A percentile compares a stretch with the other conserved stretches of the same genome.
phyloP scores from a whole-genome alignment of 2,329 filamentous ascomycete genomes.

The Ceratocystis lukuohia region DNA sequence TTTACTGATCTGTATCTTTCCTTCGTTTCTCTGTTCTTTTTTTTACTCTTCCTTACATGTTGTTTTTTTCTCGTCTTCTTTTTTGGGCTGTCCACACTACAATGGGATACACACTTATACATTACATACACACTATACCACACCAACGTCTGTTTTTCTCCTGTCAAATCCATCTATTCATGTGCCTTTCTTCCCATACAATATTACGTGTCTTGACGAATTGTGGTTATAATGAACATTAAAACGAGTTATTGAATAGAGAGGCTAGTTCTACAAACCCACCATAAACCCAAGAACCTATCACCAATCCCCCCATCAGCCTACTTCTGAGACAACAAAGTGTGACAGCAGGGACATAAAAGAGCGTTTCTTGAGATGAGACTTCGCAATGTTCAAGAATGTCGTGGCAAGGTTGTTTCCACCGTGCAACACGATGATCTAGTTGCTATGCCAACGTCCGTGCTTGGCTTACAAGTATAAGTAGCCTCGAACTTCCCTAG shows the following conservation, averaged over 20 bases:
- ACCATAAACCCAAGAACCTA: not conserved
- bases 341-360: not conserved
- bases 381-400: not conserved
- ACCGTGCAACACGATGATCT: not conserved
- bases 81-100: slow-evolving; percentile 1
- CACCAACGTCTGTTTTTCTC: not conserved
- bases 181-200: not conserved
- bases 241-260: not conserved
- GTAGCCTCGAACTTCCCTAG: not conserved
- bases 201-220: not conserved
- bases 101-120: not conserved
- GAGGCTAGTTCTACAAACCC: not conserved
- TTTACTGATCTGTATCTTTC: slow-evolving; percentile 43
- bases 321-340: not conserved
- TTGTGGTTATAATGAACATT: not conserved
- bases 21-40: not conserved
- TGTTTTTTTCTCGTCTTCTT: not conserved
- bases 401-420: not conserved
- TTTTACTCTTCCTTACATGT: slow-evolving; percentile 6
- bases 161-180: not conserved
- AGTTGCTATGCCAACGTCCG: slow-evolving; percentile 1
- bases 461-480: not conserved
- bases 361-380: not conserved
- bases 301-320: not conserved
- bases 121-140: slow-evolving; percentile 7